Conservation (phyloP, 805 yeast genomes). For the Zygosaccharomyces kombuchaensis region DNA sequence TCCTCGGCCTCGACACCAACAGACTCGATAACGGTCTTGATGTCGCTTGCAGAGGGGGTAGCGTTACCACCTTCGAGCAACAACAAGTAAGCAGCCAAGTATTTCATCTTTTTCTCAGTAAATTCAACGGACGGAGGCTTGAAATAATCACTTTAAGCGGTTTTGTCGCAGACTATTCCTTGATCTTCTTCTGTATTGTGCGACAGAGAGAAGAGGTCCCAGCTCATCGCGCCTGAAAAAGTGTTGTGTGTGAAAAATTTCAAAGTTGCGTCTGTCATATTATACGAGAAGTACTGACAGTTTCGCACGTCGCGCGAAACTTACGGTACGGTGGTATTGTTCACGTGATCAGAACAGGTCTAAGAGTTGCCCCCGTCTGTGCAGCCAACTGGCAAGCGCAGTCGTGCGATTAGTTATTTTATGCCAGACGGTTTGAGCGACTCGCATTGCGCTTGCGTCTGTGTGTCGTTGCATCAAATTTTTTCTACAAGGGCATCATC, state of each 20-base stretch:
- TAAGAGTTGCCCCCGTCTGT: too few relatives aligned
- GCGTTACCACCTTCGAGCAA: conserved; percentile 84
- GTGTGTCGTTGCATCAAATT: too few relatives aligned
- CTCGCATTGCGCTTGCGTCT: too few relatives aligned
- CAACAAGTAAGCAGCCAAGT: conserved; percentile 90
- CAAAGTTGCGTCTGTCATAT: conserved; percentile 16
- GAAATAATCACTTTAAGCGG: conserved; percentile 38
- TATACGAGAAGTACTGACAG: conserved; percentile 15
- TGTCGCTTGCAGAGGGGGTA: conserved; percentile 74
- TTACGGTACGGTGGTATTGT: not conserved
- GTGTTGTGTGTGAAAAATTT: not conserved
- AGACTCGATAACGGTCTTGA: conserved; percentile 64
- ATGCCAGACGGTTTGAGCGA: too few relatives aligned
- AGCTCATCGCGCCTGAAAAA: not conserved
- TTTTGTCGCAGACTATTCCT: conserved; percentile 39
- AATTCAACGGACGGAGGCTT: conserved; percentile 11
- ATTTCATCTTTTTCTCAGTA: conserved; percentile 53
- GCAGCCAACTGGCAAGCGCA: too few relatives aligned
- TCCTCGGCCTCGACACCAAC: conserved; percentile 81
- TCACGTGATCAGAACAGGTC: not conserved
- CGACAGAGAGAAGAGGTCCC: not conserved
- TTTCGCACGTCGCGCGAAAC: conserved; percentile 12
- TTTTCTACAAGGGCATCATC: too few relatives aligned
- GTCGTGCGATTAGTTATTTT: too few relatives aligned
- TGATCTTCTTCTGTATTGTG: conserved; percentile 11